Base-by-base conservation (phyloP, 768 basidiomycete genomes). In the Boletales sp. region DNA sequence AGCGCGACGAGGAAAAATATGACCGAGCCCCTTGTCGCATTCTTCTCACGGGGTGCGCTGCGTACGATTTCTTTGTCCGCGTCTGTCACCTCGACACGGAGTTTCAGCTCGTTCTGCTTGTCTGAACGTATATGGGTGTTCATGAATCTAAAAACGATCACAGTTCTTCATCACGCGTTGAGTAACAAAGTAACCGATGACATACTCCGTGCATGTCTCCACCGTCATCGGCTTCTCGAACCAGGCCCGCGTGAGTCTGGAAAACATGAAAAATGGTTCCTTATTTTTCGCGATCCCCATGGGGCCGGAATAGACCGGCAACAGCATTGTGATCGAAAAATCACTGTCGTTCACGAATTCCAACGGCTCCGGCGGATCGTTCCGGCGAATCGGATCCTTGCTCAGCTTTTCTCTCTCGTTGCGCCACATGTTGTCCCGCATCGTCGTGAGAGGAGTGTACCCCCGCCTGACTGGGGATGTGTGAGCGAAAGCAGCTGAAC, bases 1-100 rank as follows among this genome's bases (percentile, higher is more conserved):
- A 87, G 64, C 1, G 84, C 73, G 8, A 85, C 82, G 29, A 83
- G 54, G 35, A 59, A 41, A 48, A 55, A 2, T 12, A 37, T 7
- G 9, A 49, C 50, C 0, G 53, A 31, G 8, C 47, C 50, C 30
- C 31, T 48, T 2, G 19, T 41, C 12, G 40, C 39, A 3, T 35
- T 31, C 19, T 29, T 45, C 40, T 49, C 42, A 34, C 11, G 32
- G 2, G 32, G 30, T 14, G 35, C 45, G 13, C 24, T 46, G 19
- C 47, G 45, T n/a, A 59, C 37, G 8, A 59, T 51, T 10, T 11
- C 41, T 27, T 55, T 59, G 17, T 59, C 58, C 29, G 35, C 30
- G 9, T 59, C 53, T 21, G 53, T 59, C 58, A 59, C 59, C 29
- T 50, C 57, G 12, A 43, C 39, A 6, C 50, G 50, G 12, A 55